Base-by-base conservation (phyloP, 768 basidiomycete species). In the Cyathus striatus region DNA sequence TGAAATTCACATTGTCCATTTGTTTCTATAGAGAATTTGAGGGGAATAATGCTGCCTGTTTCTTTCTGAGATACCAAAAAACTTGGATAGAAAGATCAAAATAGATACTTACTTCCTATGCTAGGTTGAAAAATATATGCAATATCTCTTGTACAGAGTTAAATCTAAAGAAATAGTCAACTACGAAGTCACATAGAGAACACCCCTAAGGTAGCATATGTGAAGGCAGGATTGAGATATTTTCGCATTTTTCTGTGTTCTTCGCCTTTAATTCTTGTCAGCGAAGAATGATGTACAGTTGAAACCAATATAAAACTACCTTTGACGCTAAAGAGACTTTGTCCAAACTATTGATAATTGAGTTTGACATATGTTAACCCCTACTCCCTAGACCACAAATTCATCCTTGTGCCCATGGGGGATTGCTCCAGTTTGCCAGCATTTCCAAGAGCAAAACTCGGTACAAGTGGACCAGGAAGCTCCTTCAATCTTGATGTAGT, bases 11-110 rank as follows among this genome's bases (percentile, higher is more conserved):
- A 23, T 3, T 23, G 20, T 10, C 23, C 40, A 12, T 45, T 44
- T 13, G 38, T 42, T 10, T 13, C 20, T n/a, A 52, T 9, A 3
- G 50, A 50, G 12, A 21, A 33, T 16, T 30, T 22, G 17, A 52
- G 50, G 5, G 50, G 51, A 17, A 52, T 52, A 30, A 44, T 27
- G 37, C 43, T 5, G 46, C 50, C 51, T 52, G 25, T 3, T 20
- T 32, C 10, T 37, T 7, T 14, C 10, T 14, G 14, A 5, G 4
- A n/a, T n/a, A n/a, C n/a, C n/a, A n/a, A n/a, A n/a, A n/a, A n/a
- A n/a, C n/a, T n/a, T n/a, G n/a, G n/a, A n/a, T n/a, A n/a, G n/a
- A n/a, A n/a, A n/a, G n/a, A 16, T 32, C 30, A 32, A 16, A 12
- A 32, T 4, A 12, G 30, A 3, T 4, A 32, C 30, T 32, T 12